These are phyloP conservation scores for Penicillium canariense DNA, from an alignment of 495 filamentous ascomycete species.

Conservation along the genomic window DNA sequence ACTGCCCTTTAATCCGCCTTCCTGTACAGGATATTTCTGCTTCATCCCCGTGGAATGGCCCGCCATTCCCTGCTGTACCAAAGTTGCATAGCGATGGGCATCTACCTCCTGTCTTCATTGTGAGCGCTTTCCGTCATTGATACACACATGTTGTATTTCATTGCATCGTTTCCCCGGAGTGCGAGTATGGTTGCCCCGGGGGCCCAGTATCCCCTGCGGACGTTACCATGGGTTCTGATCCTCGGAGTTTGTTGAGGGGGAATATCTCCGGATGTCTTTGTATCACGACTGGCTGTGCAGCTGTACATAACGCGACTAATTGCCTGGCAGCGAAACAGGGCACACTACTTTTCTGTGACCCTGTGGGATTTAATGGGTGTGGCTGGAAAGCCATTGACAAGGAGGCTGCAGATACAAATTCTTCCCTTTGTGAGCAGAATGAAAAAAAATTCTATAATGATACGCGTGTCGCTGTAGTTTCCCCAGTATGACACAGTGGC, in stretches of 20 bases:
- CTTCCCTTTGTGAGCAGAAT: slow-evolving; percentile 31
- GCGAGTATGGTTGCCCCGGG: slow-evolving; percentile 5
- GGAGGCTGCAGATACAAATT: slow-evolving; percentile 35
- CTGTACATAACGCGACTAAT: slow-evolving; percentile 38
- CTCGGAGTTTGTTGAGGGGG: slow-evolving; percentile 8
- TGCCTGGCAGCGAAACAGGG: slow-evolving; percentile 22
- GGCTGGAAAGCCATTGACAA: slow-evolving; percentile 21
- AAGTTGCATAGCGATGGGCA: slow-evolving; percentile 29
- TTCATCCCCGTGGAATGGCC: slow-evolving; percentile 16
- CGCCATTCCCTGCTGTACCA: slow-evolving; percentile 27
- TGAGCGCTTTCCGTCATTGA: slow-evolving; percentile 2
- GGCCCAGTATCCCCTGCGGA: too few relatives aligned
- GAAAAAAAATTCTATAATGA: slow-evolving; percentile 11
- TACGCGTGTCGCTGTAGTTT: background rate
- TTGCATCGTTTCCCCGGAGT: slow-evolving; percentile 13
- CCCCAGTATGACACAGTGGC: too few relatives aligned
- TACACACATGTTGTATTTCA: slow-evolving; percentile 16
- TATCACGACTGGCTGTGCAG: slow-evolving; percentile 29
- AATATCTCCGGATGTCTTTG: slow-evolving; percentile 10
- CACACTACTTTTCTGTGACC: background rate
- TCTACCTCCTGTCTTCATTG: slow-evolving; percentile 10
- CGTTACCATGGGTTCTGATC: background rate
- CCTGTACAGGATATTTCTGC: slow-evolving; percentile 30
- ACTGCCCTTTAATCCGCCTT: slow-evolving; percentile 42
- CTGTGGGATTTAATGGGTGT: slow-evolving; percentile 29